phyloP scores from a whole-genome alignment of 1,284 basidiomycete species.

The Leccinum ponderosum region DNA sequence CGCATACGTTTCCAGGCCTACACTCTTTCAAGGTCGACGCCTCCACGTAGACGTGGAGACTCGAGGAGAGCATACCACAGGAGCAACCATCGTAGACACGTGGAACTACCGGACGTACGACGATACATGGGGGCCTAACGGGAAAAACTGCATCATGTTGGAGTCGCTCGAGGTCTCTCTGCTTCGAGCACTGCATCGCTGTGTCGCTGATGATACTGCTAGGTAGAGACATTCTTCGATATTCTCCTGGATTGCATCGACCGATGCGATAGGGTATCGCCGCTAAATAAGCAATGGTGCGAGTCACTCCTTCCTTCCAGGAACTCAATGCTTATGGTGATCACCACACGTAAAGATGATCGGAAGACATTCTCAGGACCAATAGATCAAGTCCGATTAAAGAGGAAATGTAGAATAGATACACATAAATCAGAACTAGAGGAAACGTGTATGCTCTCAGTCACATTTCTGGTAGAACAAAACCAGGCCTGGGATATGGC shows the following conservation, averaged over 20 bases:
- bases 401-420: no score
- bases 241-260: slow-evolving; percentile 61
- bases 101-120: slow-evolving; percentile 61
- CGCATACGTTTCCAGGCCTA: slow-evolving; percentile 65
- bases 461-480: no score
- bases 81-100: slow-evolving; percentile 77
- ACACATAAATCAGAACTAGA: no score
- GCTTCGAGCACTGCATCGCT: neutral
- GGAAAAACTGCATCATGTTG: slow-evolving; percentile 74
- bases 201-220: neutral
- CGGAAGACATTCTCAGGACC: no score
- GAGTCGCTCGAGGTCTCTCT: slow-evolving; percentile 62
- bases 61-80: slow-evolving; percentile 58
- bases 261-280: slow-evolving; percentile 58
- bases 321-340: no score
- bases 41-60: slow-evolving; percentile 79
- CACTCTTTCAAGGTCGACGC: slow-evolving; percentile 59
- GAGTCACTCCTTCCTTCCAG: no score
- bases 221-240: slow-evolving; percentile 68
- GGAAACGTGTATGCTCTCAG: no score
- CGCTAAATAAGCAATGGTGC: slow-evolving; percentile 41
- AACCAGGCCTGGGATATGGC: no score
- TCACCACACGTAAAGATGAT: no score
- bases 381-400: no score
- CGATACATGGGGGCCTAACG: slow-evolving; percentile 63